These are phyloP conservation scores for Saccharomyces hybrid DNA, from an alignment of 1,139 yeast species.

Conservation along the genomic window DNA sequence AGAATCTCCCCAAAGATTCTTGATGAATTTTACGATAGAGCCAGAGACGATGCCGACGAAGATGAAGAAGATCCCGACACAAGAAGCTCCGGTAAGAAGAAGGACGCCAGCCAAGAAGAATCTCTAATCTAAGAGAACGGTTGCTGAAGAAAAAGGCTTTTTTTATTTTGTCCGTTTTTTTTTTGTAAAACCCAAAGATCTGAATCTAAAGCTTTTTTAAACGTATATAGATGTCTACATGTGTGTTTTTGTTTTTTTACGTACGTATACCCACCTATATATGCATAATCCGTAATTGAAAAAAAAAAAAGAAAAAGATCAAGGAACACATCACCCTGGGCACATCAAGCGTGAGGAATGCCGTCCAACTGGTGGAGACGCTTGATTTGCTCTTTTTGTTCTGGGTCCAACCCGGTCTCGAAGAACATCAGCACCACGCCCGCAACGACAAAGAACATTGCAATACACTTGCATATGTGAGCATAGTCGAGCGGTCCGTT, in stretches of 20 bases:
- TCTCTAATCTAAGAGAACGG: constrained; percentile 12
- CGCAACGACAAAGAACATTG: constrained; percentile 8
- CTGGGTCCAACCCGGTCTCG: constrained; percentile 9
- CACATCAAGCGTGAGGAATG: background rate
- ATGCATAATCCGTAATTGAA: background rate
- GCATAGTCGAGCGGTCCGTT: background rate
- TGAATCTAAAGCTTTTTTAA: background rate
- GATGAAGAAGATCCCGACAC: constrained; percentile 35
- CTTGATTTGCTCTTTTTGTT: background rate
- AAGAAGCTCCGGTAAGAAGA: constrained; percentile 17
- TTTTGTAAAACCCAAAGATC: background rate
- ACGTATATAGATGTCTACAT: background rate
- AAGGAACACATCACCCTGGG: background rate
- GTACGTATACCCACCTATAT: background rate
- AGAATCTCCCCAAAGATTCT: constrained; percentile 97
- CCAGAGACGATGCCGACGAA: constrained; percentile 57
- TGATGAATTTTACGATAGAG: constrained; percentile 90
- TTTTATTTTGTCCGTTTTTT: background rate
- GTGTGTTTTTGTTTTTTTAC: background rate
- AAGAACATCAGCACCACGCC: constrained; percentile 11
- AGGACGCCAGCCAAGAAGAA: constrained; percentile 18
- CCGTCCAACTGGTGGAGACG: background rate
- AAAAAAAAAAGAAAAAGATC: background rate
- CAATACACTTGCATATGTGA: constrained; percentile 4
- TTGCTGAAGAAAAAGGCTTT: background rate